phyloP scores from a whole-genome alignment of 495 filamentous ascomycete genomes.

The Xanthoparmelia taractica region DNA sequence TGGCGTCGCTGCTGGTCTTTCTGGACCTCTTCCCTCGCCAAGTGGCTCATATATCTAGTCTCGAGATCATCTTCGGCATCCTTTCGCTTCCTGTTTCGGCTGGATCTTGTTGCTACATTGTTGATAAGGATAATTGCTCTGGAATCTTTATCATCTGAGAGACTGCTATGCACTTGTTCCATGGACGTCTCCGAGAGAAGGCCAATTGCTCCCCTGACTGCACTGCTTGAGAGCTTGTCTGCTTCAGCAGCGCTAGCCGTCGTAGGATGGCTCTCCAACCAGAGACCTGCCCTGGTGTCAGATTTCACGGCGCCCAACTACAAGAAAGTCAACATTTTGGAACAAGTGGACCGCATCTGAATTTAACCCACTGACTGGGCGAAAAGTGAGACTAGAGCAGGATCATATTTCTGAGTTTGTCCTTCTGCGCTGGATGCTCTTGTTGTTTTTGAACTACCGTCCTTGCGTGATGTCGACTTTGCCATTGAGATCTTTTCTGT shows the following conservation, averaged over 20 bases:
- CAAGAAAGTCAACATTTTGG: neutral
- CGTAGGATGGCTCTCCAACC: neutral
- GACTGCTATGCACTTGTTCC: neutral
- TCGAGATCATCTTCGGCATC: slow-evolving; percentile 70
- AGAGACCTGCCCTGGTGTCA: neutral
- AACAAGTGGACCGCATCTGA: neutral
- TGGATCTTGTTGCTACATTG: slow-evolving; percentile 25
- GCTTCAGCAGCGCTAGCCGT: neutral
- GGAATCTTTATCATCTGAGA: neutral
- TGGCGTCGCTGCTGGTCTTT: slow-evolving; percentile 37
- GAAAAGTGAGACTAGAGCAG: slow-evolving; percentile 71
- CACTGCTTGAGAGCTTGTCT: neutral
- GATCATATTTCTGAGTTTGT: slow-evolving; percentile 49
- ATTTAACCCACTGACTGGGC: slow-evolving; percentile 28
- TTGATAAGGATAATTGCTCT: neutral
- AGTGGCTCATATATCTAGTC: slow-evolving; percentile 65
- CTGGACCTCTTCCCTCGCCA: slow-evolving; percentile 53
- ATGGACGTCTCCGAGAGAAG: neutral
- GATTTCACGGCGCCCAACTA: slow-evolving; percentile 20
- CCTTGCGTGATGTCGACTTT: neutral
- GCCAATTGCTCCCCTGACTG: neutral
- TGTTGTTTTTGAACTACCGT: neutral
- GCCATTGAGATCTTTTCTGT: neutral
- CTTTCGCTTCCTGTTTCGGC: slow-evolving; percentile 71
- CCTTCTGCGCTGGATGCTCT: neutral